phyloP scores from a whole-genome alignment of 2,329 filamentous ascomycete species.

The Apiospora sp. region DNA sequence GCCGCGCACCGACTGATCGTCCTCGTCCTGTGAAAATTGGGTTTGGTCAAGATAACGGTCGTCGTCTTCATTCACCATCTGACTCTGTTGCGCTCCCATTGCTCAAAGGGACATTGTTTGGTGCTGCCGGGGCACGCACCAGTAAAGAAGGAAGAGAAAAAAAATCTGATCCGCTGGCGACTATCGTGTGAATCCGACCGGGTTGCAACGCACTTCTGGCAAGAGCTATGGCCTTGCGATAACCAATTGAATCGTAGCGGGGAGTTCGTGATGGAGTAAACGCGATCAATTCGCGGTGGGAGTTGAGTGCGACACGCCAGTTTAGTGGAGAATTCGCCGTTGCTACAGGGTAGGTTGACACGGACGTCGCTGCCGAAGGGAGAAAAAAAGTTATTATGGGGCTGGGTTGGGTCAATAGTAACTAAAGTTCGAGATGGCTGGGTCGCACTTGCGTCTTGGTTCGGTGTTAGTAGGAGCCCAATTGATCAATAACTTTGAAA shows the following conservation, averaged over 20 bases:
- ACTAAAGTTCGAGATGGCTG: not conserved
- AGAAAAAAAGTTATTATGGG: not conserved
- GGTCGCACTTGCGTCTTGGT: not conserved
- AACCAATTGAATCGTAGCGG: conserved; percentile 8
- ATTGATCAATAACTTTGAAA: not conserved
- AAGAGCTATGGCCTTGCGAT: conserved; percentile 9
- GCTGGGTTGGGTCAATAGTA: not conserved
- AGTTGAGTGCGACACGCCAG: conserved; percentile 1
- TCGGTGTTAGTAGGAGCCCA: not conserved
- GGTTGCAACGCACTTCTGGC: conserved; percentile 1
- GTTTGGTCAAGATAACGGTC: not conserved
- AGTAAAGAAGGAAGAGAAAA: not conserved
- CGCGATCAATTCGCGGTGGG: conserved; percentile 14
- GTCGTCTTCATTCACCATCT: conserved; percentile 18
- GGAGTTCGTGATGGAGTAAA: conserved; percentile 18
- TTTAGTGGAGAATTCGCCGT: not conserved
- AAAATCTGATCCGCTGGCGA: not conserved
- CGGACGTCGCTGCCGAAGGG: not conserved
- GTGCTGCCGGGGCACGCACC: conserved; percentile 7
- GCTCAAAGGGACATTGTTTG: conserved; percentile 5
- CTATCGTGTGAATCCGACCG: not conserved
- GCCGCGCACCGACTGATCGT: not conserved
- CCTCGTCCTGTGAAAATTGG: not conserved
- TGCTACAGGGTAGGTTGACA: not conserved
- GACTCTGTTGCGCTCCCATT: conserved; percentile 21